phyloP scores from a whole-genome alignment of 1,284 basidiomycete genomes.

The Marasmius oreades region DNA sequence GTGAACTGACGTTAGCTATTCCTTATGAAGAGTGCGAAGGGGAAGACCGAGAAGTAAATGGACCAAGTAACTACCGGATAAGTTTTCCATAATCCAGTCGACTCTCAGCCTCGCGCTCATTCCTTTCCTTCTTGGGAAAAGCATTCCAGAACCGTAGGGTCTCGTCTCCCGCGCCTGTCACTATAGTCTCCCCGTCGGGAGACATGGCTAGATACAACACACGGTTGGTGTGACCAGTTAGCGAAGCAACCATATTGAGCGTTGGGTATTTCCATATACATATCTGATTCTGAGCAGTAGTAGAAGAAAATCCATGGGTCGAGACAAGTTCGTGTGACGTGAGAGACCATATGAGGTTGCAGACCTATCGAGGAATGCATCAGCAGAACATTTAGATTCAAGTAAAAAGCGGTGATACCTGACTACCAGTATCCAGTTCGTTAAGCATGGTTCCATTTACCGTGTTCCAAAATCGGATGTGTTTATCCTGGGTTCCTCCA shows the following conservation, averaged over 20 bases:
- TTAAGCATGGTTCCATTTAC: constrained; percentile 81
- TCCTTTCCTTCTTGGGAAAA: constrained; percentile 67
- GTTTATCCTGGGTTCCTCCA: constrained; percentile 97
- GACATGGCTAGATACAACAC: constrained; percentile 97
- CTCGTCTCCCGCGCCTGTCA: constrained; percentile 97
- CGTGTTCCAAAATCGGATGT: constrained; percentile 97
- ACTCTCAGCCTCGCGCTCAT: constrained; percentile 38
- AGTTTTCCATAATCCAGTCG: constrained; percentile 59
- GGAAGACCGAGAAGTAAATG: too few relatives aligned
- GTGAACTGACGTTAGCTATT: neutral
- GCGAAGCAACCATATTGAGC: constrained; percentile 88
- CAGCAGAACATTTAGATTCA: neutral
- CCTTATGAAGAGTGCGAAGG: too few relatives aligned
- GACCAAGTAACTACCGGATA: constrained; percentile 44
- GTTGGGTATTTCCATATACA: constrained; percentile 98
- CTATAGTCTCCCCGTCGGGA: constrained; percentile 95
- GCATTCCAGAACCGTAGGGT: constrained; percentile 97
- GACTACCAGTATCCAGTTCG: constrained; percentile 89
- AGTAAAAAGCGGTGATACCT: constrained; percentile 53
- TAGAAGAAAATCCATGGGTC: constrained; percentile 95
- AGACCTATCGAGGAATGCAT: constrained; percentile 58
- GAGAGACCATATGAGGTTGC: constrained; percentile 95
- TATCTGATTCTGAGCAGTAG: constrained; percentile 94
- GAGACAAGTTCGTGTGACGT: constrained; percentile 97
- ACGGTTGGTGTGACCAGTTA: constrained; percentile 92